Base-by-base conservation (phyloP, 2,329 filamentous ascomycete genomes). In the Paracamarosporium sp. region DNA sequence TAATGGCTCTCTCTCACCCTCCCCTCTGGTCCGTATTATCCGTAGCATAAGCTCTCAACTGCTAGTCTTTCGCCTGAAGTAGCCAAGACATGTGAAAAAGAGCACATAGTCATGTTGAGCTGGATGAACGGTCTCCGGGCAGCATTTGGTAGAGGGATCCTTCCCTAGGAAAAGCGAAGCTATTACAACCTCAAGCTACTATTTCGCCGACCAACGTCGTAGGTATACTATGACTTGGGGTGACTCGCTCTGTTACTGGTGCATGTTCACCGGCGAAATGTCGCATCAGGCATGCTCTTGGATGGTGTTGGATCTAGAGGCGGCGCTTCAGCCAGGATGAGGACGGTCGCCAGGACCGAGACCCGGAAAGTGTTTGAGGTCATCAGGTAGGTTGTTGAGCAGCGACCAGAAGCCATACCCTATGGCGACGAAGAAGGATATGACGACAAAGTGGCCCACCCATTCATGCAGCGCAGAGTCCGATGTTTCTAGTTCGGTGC, bases 321-420 rank as follows among this genome's bases (percentile, higher is more conserved):
- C 28, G 6, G 17, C 12, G 28, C 44, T 25, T 45, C 44, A 47
- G 17, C 28, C 44, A 47, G 17, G 44, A 35, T 24, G 35, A 28
- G 20, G 17, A 17, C 40, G 20, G 4, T 11, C 24, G 27, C 30
- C 24, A n/a, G 41, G 41, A n/a, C 56, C 44, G 28, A 31, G 20
- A 4, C 33, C 33, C 25, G 33, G 54, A 6, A 54, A 41, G 38
- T 51, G 43, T 27, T 56, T 58, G 17, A 59, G 41, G 35, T 45
- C 30, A n/a, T 67, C 66, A 27, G 67, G 59, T 31, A 65, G 60
- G 20, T 64, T 57, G 38, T 61, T 64, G 54, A 73, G 60, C 45
- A 74, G 57, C 11, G 50, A 63, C 64, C 68, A 76, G 53, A 76
- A 74, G 8, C 60, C 63, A 43, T 72, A 76, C 22, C 73, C 64